Evolutionary conservation across 352 stramenopile species (phyloP), one percentile per base, ranked within the genome.

Genomic region (Globisporangium viniferum): DNA sequence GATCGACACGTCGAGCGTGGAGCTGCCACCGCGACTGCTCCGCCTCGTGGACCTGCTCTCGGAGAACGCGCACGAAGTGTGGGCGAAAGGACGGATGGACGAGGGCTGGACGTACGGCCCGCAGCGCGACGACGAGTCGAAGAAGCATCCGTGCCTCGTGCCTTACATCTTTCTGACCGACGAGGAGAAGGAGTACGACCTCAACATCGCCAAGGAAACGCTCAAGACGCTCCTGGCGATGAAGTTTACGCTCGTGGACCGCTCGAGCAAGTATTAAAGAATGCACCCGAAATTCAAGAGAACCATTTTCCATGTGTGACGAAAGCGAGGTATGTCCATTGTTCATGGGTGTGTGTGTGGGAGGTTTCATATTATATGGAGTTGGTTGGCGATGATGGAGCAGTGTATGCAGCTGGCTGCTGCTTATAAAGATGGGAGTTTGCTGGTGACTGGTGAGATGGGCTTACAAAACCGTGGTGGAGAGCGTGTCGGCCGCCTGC

Each of bases 81-180:
- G 88, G 88, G 79, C 86, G 22, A 94, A 93, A 56, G 87, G 87
- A 0, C 81, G 88, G 29, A 96, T 96, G 88, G 87, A 94, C 70
- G 87, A 91, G 72, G 84, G 88, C 44, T 96, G 88, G 88, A 94
- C 85, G 0, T 96, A 94, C 66, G 88, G 88, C 3, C 87, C 88
- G 14, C 76, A 87, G 68, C 86, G 88, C 56, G 82, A 94, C 56
- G 88, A 96, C 64, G 65, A 77, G 51, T 58, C 75, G 41, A 94
- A 94, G 77, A 94, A 94, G 68, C 88, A 96, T 51, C 83, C 81
- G 49, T 94, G 88, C 48, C 78, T 96, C 8, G 88, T 96, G 69
- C 88, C 88, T 15, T 96, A 96, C 67, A 88, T 96, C 53, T 96
- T 94, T 69, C 73, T 96, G n/a, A 94, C 87, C 15, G 87, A 96